Conservation (phyloP, 164 flowering plant genomes). For the Berberis vulgaris region DNA sequence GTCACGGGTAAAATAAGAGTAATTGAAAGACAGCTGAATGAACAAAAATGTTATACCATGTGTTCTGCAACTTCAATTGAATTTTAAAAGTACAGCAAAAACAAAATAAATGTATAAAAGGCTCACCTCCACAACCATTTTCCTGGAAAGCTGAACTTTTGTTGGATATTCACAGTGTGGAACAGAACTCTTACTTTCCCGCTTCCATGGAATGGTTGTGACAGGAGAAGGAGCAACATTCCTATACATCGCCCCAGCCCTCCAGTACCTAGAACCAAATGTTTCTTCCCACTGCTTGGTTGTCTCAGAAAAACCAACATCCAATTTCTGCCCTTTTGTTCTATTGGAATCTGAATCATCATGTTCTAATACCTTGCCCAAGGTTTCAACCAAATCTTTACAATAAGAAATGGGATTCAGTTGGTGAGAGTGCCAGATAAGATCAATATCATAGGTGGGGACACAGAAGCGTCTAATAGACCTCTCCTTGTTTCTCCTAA, state of each 20-base stretch:
- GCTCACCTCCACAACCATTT: constrained; percentile 59
- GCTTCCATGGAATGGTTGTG: constrained; percentile 29
- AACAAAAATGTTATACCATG: too few relatives aligned
- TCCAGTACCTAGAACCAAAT: constrained; percentile 85
- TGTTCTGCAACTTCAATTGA: too few relatives aligned
- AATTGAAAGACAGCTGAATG: too few relatives aligned
- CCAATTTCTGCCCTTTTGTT: constrained; percentile 70
- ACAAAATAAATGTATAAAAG: background rate
- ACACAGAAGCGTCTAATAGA: constrained; percentile 59
- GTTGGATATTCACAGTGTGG: constrained; percentile 11
- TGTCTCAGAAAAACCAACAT: constrained; percentile 78
- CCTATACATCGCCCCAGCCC: constrained; percentile 89
- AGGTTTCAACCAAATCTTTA: constrained; percentile 35
- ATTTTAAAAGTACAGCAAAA: too few relatives aligned
- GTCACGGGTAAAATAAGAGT: too few relatives aligned
- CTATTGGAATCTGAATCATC: constrained; percentile 87
- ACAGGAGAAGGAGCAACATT: constrained; percentile 69
- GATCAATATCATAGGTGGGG: constrained; percentile 95
- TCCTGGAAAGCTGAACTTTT: constrained; percentile 24
- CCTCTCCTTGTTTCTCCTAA: constrained; percentile 71
- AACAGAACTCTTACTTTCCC: constrained; percentile 21
- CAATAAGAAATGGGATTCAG: constrained; percentile 74
- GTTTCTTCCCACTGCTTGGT: constrained; percentile 80
- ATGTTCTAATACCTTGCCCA: constrained; percentile 75
- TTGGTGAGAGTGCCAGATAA: constrained; percentile 96